These are phyloP conservation scores for Ajuga chamaepitys DNA, from an alignment of 257 asterid genomes.

Conservation along the genomic window DNA sequence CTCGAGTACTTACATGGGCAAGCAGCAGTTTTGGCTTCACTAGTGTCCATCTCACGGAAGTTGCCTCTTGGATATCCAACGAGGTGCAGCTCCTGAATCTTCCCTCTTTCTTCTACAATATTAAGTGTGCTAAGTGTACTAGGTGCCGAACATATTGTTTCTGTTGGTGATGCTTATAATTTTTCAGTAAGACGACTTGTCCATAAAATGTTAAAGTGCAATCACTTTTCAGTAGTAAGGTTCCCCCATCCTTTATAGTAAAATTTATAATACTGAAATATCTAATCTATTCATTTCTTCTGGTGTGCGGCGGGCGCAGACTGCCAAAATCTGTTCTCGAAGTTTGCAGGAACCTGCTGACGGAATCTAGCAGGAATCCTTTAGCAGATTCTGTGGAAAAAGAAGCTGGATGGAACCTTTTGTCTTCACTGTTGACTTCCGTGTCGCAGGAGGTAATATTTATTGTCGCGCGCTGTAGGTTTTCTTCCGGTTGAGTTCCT, in stretches of 20 bases:
- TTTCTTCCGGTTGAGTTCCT: slow-evolving; percentile 12
- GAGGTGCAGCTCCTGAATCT: slow-evolving; percentile 46
- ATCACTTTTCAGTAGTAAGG: slow-evolving; percentile 3
- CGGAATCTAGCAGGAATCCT: slow-evolving; percentile 69
- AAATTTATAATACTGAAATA: neutral
- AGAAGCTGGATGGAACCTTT: slow-evolving; percentile 97
- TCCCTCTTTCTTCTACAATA: neutral
- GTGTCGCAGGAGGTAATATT: slow-evolving; percentile 67
- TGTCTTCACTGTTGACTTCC: slow-evolving; percentile 84
- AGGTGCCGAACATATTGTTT: neutral
- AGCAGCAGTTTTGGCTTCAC: slow-evolving; percentile 87
- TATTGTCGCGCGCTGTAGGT: slow-evolving; percentile 7
- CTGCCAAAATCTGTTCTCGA: slow-evolving; percentile 79
- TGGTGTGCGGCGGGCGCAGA: slow-evolving; percentile 35
- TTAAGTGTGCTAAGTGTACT: neutral
- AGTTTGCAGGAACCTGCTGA: slow-evolving; percentile 83
- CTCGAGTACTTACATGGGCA: slow-evolving; percentile 86
- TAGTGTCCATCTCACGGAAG: slow-evolving; percentile 78
- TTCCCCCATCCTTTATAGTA: neutral
- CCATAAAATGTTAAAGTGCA: neutral
- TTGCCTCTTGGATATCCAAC: slow-evolving; percentile 97
- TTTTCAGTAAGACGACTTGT: neutral
- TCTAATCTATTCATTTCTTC: slow-evolving; percentile 1
- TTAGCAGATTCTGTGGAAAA: slow-evolving; percentile 70
- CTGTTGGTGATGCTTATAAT: neutral